Conservation (phyloP, 2,329 filamentous ascomycete species). For the Phialemoniopsis sp. region DNA sequence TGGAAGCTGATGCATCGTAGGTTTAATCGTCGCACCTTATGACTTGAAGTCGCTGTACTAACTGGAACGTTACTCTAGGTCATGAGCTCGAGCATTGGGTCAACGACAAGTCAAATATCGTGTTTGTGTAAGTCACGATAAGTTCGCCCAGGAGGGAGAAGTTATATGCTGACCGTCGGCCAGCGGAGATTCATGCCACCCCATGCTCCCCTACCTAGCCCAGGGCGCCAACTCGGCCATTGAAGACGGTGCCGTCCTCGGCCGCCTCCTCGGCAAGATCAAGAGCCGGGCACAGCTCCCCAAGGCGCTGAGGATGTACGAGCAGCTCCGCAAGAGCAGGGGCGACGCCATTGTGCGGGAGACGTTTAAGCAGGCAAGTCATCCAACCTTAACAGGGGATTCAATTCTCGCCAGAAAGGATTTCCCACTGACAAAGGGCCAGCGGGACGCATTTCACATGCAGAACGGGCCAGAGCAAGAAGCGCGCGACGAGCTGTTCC, state of each 20-base stretch:
- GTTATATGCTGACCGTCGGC: not conserved
- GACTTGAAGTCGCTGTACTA: not conserved
- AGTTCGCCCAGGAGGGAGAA: not conserved
- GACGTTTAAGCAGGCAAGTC: conserved; percentile 41
- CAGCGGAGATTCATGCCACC: not conserved
- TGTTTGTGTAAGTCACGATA: not conserved
- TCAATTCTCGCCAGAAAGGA: too few relatives aligned
- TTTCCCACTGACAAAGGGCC: too few relatives aligned
- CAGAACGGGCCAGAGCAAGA: conserved; percentile 51
- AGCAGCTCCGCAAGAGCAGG: conserved; percentile 40
- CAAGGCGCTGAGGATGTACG: conserved; percentile 37
- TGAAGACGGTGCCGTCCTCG: conserved; percentile 27
- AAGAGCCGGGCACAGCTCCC: conserved; percentile 38
- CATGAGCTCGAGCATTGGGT: not conserved
- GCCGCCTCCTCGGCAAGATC: conserved; percentile 38
- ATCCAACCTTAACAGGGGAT: not conserved
- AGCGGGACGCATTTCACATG: conserved; percentile 51
- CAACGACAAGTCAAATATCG: not conserved
- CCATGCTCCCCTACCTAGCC: not conserved
- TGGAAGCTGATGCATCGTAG: conserved; percentile 1
- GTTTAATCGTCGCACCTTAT: not conserved
- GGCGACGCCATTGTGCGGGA: conserved; percentile 54
- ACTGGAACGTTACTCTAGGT: not conserved
- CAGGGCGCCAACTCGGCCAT: too few relatives aligned
- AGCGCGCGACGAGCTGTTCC: conserved; percentile 52